phyloP scores from a whole-genome alignment of 352 stramenopile species.

The Pythium dissotocum region DNA sequence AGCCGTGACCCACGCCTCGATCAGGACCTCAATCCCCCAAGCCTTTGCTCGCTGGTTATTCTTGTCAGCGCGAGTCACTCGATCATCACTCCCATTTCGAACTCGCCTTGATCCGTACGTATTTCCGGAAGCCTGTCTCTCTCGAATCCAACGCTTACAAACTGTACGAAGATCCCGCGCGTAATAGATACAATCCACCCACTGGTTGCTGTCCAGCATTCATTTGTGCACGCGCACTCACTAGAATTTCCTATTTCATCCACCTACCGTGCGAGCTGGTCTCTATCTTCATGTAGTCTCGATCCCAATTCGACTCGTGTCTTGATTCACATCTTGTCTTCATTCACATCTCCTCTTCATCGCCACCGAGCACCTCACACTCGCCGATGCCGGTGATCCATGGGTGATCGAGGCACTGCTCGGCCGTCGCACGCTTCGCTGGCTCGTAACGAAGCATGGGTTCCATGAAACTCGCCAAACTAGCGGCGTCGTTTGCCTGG shows the following conservation, averaged over 20 bases:
- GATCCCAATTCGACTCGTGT: background rate
- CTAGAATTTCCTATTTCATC: background rate
- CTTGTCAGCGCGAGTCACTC: background rate
- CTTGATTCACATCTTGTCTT: background rate
- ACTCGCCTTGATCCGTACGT: background rate
- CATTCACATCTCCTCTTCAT: conserved; percentile 19
- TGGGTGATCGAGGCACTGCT: conserved; percentile 92
- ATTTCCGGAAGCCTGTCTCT: background rate
- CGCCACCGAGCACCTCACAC: conserved; percentile 18
- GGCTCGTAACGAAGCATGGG: conserved; percentile 92
- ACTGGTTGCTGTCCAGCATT: background rate
- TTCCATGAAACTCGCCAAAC: conserved; percentile 93
- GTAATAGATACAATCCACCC: background rate
- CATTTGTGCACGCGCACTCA: background rate
- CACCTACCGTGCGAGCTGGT: conserved; percentile 1
- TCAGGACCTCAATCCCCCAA: background rate
- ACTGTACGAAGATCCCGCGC: background rate
- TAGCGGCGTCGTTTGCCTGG: conserved; percentile 75
- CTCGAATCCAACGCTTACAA: background rate
- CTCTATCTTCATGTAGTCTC: conserved; percentile 7
- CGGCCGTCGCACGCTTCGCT: conserved; percentile 88
- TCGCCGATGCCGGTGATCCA: conserved; percentile 78
- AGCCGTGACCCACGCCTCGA: background rate
- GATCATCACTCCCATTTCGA: background rate
- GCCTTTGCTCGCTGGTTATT: conserved; percentile 1